Evolutionary conservation across 1,284 basidiomycete species (phyloP).

Genomic region (Microbotryum lychnidis-dioicae): DNA sequence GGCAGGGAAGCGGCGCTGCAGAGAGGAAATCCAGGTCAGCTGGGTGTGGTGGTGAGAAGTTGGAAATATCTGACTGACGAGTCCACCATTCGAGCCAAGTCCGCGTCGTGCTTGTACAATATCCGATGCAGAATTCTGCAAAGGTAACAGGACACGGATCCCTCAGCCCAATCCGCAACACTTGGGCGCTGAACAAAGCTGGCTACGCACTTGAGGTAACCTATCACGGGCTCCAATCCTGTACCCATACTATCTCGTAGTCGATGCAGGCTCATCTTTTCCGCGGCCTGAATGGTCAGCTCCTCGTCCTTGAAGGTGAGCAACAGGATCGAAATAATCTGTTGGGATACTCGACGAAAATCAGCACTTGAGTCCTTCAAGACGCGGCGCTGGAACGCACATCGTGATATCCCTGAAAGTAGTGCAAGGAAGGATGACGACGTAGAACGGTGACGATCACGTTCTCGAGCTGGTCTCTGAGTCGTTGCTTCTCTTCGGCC

Average conservation of each 20-base stretch:
- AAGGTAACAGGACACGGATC: not conserved
- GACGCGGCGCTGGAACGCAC: not conserved
- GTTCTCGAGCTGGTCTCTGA: slow-evolving; percentile 25
- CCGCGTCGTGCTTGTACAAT: slow-evolving; percentile 24
- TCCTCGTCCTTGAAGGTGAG: slow-evolving; percentile 31
- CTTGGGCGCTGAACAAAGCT: not conserved
- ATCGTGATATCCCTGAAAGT: slow-evolving; percentile 36
- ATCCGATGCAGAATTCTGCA: slow-evolving; percentile 29
- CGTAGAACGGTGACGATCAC: slow-evolving; percentile 33
- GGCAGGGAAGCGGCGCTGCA: slow-evolving; percentile 34
- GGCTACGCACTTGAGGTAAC: slow-evolving; percentile 33
- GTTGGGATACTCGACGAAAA: not conserved
- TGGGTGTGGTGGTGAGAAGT: not conserved
- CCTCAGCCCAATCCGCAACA: not conserved
- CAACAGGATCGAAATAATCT: slow-evolving; percentile 36
- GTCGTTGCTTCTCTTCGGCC: slow-evolving; percentile 20
- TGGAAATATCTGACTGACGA: slow-evolving; percentile 16
- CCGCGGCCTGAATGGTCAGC: slow-evolving; percentile 10
- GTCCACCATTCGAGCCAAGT: slow-evolving; percentile 22
- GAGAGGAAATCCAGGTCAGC: not conserved
- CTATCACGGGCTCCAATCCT: slow-evolving; percentile 35
- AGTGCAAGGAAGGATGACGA: slow-evolving; percentile 32
- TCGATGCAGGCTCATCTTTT: slow-evolving; percentile 31
- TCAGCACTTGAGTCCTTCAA: not conserved
- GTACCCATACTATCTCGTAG: slow-evolving; percentile 35